Base-by-base conservation (phyloP, 345 rosid species). In the Lepidium aucheri region DNA sequence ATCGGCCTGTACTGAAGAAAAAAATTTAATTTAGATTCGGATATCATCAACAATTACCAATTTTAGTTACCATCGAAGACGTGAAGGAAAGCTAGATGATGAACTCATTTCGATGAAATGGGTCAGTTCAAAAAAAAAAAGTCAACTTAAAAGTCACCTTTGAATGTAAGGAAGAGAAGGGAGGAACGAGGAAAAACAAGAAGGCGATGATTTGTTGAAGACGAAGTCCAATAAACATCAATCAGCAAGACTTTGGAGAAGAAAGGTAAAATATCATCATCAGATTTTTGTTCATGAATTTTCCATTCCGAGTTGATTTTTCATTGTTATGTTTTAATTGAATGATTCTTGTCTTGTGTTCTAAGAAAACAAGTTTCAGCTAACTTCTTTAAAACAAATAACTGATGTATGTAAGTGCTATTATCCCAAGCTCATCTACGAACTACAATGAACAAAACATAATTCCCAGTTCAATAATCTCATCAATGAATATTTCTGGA, bases 71-170 rank as follows among this genome's bases (percentile, higher is more conserved):
- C 24, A 40, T 3, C 20, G 55, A 36, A 67, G 35, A 28, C 53
- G 6, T 18, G 6, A 35, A 35, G 20, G 5, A 10, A 41, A 28
- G n/a, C 57, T 64, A 15, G 53, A 41, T 33, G 71, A 67, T 26
- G 49, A 34, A 47, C 6, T 9, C 14, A 36, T 8, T 46, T n/a
- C 4, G 38, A 24, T 34, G 43, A 65, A 57, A 65, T 44, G 46
- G 42, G 66, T 49, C 55, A 55, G 47, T 45, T 20, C 16, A 46
- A 39, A 47, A 11, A 36, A 39, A 2, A 32, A 33, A 36, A 40
- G 46, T 34, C 39, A 47, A 18, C 9, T 34, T 52, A 67, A 60
- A 60, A 53, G 39, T 53, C 68, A 67, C 73, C 73, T 67, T 67
- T 61, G 59, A 28, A 35, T 20, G 33, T 38, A 9, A n/a, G 8